Base-by-base conservation (phyloP, 768 basidiomycete species). In the Podaxis sp. region DNA sequence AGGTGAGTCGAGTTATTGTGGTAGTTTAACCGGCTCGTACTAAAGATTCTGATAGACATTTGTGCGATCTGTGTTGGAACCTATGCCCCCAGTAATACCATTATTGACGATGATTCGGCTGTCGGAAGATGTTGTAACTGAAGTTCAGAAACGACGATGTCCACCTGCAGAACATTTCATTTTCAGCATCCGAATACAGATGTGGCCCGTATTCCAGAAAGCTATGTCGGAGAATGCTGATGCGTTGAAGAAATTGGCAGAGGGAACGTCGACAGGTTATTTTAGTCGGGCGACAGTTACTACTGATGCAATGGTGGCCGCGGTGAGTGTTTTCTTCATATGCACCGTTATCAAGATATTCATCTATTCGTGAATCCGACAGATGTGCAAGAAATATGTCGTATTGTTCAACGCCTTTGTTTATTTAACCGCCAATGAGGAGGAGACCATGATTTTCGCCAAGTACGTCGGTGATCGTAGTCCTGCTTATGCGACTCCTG, bases 131-230 rank as follows among this genome's bases (percentile, higher is more conserved):
- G 82, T 95, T 44, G 83, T 91, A 50, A 69, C 80, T 5, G 89
- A 93, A 67, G 84, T 93, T 12, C 90, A 94, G 70, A 84, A 82
- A 66, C 87, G 95, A 53, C 84, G 82, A 10, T 94, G 91, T 67
- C 77, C 87, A 5, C 92, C 95, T 13, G 81, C 95, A 22, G 92
- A 96, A 67, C 82, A 84, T 7, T 95, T 89, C 73, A 81, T 96
- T 56, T 91, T 95, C 72, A 81, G 83, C 1, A 80, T 95, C 49
- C 88, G 93, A 22, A 75, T 99, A 59, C 83, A 88, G 67, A 86
- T 99, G 81, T 99, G 95, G 94, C 97, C 96, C 1, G 80, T 90
- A 4, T 99, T 96, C 75, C 91, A 96, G 71, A 96, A 91, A 69
- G 84, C 83, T 33, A 91, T 98, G 87, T 84, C 89, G 24, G 87